Conservation (phyloP, 1,139 yeast species). For the Yamadazyma conglobata region DNA sequence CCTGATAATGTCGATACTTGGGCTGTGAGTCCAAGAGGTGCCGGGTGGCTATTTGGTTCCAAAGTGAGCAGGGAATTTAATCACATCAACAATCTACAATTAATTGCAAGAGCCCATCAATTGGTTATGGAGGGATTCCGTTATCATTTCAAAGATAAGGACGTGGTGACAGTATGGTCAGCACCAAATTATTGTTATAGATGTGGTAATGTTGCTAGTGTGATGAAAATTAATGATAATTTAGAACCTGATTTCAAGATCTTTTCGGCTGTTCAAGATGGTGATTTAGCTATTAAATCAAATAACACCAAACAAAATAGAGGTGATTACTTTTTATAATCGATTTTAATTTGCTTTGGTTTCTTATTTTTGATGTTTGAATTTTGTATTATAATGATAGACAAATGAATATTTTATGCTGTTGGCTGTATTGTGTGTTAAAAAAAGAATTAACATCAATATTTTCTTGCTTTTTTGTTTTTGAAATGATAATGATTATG, state of each 20-base stretch:
- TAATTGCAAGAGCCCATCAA: conserved; percentile 97
- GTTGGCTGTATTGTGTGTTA: background rate
- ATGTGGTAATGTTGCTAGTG: conserved; percentile 98
- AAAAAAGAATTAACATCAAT: no score
- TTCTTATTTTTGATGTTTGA: no score
- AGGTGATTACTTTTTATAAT: conserved; percentile 76
- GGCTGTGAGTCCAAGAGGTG: conserved; percentile 99
- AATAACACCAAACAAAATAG: conserved; percentile 71
- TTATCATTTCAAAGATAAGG: conserved; percentile 91
- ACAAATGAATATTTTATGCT: conserved; percentile 1
- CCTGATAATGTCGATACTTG: conserved; percentile 97
- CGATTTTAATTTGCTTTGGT: background rate
- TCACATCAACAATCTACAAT: conserved; percentile 80
- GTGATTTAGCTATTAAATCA: conserved; percentile 62
- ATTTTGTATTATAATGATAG: conserved; percentile 4
- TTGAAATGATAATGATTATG: conserved; percentile 12
- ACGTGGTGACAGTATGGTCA: conserved; percentile 97
- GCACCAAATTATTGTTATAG: conserved; percentile 98
- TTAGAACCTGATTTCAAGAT: conserved; percentile 87
- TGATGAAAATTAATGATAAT: conserved; percentile 90
- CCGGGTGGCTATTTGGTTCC: conserved; percentile 96
- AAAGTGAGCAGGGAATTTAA: conserved; percentile 92
- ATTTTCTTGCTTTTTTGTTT: background rate
- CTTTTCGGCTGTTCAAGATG: conserved; percentile 95
- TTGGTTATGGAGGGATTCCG: conserved; percentile 98